phyloP scores from a whole-genome alignment of 2,329 filamentous ascomycete genomes.

The Sarocladiaceae sp. region DNA sequence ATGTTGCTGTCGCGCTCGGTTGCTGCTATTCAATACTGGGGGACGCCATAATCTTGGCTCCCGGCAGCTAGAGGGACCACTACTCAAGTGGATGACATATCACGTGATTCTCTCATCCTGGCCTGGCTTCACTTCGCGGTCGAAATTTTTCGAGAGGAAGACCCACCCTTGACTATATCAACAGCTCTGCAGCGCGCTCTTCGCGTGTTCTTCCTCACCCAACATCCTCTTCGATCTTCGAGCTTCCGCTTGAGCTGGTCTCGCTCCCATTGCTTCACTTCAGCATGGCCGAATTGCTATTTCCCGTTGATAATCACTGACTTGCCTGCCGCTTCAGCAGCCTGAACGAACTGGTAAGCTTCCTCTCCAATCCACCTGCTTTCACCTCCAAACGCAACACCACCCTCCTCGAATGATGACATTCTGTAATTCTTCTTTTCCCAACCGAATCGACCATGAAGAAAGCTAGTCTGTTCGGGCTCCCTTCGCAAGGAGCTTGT shows the following conservation, averaged over 20 bases:
- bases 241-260: neutral
- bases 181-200: neutral
- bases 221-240: neutral
- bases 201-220: neutral
- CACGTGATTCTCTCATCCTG: conserved; percentile 4
- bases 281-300: neutral
- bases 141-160: conserved; percentile 3
- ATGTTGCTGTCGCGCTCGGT: neutral
- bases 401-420: conserved; percentile 57
- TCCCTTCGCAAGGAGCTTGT: conserved; percentile 57
- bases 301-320: neutral
- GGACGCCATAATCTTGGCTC: conserved; percentile 5
- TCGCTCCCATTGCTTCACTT: neutral
- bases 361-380: conserved; percentile 10
- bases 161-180: conserved; percentile 7
- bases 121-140: no score
- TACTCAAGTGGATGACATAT: neutral
- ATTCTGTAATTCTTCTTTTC: conserved; percentile 74
- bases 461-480: conserved; percentile 62
- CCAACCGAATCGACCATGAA: conserved; percentile 84
- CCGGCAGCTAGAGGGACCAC: conserved; percentile 6
- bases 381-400: conserved; percentile 8
- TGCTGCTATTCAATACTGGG: neutral
- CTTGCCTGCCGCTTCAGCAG: neutral
- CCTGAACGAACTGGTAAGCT: neutral